Base-by-base conservation (phyloP, 2,329 filamentous ascomycete species). In the Achaetomium macrosporum region DNA sequence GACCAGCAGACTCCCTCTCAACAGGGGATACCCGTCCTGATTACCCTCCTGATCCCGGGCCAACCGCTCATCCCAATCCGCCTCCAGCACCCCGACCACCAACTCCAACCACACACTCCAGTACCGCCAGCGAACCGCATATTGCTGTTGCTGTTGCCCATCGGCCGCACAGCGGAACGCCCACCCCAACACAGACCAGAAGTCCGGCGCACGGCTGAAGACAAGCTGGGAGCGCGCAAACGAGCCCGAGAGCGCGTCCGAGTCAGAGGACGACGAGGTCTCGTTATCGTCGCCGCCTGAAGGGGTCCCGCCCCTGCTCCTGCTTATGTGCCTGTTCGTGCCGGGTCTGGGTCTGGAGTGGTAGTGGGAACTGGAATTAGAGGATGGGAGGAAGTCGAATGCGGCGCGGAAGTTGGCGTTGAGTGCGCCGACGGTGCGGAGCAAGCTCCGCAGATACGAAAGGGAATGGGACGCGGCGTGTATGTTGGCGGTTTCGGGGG, bases 181-280 rank as follows among this genome's bases (percentile, higher is more conserved):
- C 93, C 93, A 97, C 3, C 92, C 93, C 0, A 93, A 78, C 0
- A 88, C 81, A 40, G 84, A 80, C 90, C 93, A 99, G 63, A 97
- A 95, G 65, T 95, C 89, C 56, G 88, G 83, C 1, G 86, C 88
- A n/a, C 81, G 79, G 15, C 72, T 73, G 82, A 88, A 96, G 1
- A 96, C 58, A 30, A 86, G 85, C 41, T 72, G 70, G 42, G 78
- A 78, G 0, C 74, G 73, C 2, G 80, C 76, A 11, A 72, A 68
- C 7, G 74, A 71, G 10, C 73, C 69, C 1, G 60, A 65, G 39
- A 76, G 72, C 15, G 71, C 71, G 17, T 69, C 35, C 15, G 35
- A 37, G 35, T 37, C 35, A 13, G 35, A 37, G 11, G 15, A 8
- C 8, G 12, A n/a, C 2, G 35, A n/a, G 10, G 35, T 5, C 13